Evolutionary conservation across 2,329 filamentous ascomycete genomes (phyloP).

Genomic region (Epichloe amarillans): DNA sequence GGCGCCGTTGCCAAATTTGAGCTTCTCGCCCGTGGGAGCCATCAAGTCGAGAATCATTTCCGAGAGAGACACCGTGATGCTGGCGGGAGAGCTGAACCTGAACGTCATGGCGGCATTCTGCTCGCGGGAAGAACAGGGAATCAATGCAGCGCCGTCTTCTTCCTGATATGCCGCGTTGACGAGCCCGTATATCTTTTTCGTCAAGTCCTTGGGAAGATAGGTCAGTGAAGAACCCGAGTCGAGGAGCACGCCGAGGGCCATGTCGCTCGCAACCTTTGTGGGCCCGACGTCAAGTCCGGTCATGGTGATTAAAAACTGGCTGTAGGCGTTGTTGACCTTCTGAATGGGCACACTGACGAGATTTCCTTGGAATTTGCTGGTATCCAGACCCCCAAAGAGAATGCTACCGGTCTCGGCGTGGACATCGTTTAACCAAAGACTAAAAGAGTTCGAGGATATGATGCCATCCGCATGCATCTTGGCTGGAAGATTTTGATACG

Average conservation of each 20-base stretch:
- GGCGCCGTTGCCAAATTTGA: conserved; percentile 38
- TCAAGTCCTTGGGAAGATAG: conserved; percentile 48
- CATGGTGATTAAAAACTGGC: conserved; percentile 57
- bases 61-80: conserved; percentile 41
- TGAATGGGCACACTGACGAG: conserved; percentile 58
- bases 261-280: conserved; percentile 28
- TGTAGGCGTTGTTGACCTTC: conserved; percentile 33
- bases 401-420: conserved; percentile 52
- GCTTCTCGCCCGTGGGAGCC: conserved; percentile 30
- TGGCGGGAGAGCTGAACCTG: conserved; percentile 33
- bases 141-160: conserved; percentile 40
- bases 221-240: conserved; percentile 58
- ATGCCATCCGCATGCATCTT: conserved; percentile 46
- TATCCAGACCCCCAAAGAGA: conserved; percentile 64
- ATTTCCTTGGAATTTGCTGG: conserved; percentile 45
- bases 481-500: conserved; percentile 58
- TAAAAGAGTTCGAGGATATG: conserved; percentile 57
- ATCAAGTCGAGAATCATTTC: conserved; percentile 46
- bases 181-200: conserved; percentile 39
- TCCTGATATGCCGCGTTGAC: conserved; percentile 47
- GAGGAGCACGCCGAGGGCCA: conserved; percentile 50
- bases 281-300: conserved; percentile 40
- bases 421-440: conserved; percentile 63
- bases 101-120: conserved; percentile 33
- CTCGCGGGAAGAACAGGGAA: conserved; percentile 41